Conservation (phyloP, 1,139 yeast genomes). For the Candida glucosophila region DNA sequence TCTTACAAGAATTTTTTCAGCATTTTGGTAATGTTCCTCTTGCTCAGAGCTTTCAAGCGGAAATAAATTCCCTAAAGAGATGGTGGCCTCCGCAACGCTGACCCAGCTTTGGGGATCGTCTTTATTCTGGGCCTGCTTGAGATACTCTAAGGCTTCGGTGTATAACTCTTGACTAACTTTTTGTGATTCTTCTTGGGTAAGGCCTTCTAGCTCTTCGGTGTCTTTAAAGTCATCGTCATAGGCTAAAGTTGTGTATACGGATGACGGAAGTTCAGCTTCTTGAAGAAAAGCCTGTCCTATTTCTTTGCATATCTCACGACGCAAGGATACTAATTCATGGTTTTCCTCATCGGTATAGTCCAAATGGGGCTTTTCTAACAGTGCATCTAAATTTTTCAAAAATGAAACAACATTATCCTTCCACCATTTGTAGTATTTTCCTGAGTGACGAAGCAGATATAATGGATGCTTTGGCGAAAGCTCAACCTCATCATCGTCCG, state of each 20-base stretch:
- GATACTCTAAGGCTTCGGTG: conserved; percentile 46
- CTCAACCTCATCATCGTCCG: conserved; percentile 18
- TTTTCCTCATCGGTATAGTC: conserved; percentile 7
- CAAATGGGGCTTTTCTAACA: conserved; percentile 8
- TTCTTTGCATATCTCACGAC: conserved; percentile 33
- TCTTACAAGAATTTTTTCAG: conserved; percentile 51
- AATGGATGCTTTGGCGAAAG: conserved; percentile 48
- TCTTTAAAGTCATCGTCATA: conserved; percentile 50
- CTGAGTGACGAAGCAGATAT: conserved; percentile 25
- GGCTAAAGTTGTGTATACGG: conserved; percentile 44
- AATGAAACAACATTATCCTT: conserved; percentile 42
- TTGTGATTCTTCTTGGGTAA: conserved; percentile 36
- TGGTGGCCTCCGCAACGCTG: conserved; percentile 74
- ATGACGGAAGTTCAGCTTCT: conserved; percentile 55
- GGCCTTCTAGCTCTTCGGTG: conserved; percentile 28
- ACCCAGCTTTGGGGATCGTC: conserved; percentile 81
- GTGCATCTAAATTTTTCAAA: conserved; percentile 25
- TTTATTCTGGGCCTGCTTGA: conserved; percentile 52
- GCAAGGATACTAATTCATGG: conserved; percentile 12
- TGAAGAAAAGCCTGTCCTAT: conserved; percentile 56
- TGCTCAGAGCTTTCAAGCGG: conserved; percentile 61
- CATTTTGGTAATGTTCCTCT: conserved; percentile 53
- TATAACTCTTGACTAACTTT: conserved; percentile 42
- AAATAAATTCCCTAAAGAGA: conserved; percentile 66
- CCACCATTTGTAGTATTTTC: conserved; percentile 46